phyloP scores from a whole-genome alignment of 164 flowering plant genomes.

The Kingdonia uniflora region DNA sequence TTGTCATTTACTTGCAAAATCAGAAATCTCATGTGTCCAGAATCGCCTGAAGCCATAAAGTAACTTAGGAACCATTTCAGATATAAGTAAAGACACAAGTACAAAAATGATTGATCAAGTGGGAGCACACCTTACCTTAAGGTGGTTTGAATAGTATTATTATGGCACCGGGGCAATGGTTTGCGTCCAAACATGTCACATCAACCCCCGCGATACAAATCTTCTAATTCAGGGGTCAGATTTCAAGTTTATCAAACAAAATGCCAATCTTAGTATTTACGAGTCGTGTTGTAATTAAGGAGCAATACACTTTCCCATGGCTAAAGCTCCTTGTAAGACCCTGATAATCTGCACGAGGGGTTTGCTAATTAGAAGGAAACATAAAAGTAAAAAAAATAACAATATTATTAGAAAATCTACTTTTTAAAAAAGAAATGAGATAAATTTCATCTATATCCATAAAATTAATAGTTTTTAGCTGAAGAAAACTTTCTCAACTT shows the following conservation, averaged over 20 bases:
- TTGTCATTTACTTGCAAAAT: constrained; percentile 48
- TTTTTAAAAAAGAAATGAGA: too few relatives aligned
- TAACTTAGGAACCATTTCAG: constrained; percentile 4
- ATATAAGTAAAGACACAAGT: constrained; percentile 1
- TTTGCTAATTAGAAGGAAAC: too few relatives aligned
- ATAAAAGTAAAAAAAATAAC: too few relatives aligned
- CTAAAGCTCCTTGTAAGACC: constrained; percentile 83
- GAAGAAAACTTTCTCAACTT: too few relatives aligned
- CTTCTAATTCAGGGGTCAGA: constrained; percentile 70
- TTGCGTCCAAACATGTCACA: constrained; percentile 83
- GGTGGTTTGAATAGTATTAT: constrained; percentile 85
- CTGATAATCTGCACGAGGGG: constrained; percentile 64
- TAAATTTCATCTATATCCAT: too few relatives aligned
- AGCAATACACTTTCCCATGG: constrained; percentile 85
- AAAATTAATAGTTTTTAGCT: too few relatives aligned
- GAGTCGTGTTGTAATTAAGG: constrained; percentile 73
- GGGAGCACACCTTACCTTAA: constrained; percentile 61
- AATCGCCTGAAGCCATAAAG: constrained; percentile 38
- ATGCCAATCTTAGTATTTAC: constrained; percentile 81
- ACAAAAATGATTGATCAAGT: constrained; percentile 1
- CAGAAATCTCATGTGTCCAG: constrained; percentile 96
- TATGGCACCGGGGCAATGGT: constrained; percentile 92
- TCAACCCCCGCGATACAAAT: constrained; percentile 52
- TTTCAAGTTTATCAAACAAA: constrained; percentile 61
- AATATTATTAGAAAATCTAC: too few relatives aligned